phyloP scores from a whole-genome alignment of 2,329 filamentous ascomycete species.

The Trichoderma aggressivum region DNA sequence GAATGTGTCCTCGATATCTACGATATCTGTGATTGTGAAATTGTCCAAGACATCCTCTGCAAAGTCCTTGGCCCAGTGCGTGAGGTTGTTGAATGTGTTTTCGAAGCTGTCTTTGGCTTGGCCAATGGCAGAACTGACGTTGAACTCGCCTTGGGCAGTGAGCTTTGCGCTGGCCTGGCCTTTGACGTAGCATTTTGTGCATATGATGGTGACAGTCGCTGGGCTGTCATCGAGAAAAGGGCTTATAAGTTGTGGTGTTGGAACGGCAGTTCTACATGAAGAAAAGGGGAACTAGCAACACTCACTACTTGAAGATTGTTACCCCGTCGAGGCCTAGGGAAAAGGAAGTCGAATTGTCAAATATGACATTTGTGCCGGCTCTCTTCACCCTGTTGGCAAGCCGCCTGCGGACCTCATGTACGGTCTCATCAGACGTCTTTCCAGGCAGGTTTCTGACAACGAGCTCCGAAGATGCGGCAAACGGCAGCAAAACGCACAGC shows the following conservation, averaged over 20 bases:
- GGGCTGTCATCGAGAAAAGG: background rate
- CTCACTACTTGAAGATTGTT: constrained; percentile 21
- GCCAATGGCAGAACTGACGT: constrained; percentile 31
- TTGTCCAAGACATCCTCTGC: constrained; percentile 26
- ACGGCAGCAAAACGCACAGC: background rate
- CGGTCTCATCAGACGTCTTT: constrained; percentile 13
- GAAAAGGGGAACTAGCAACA: background rate
- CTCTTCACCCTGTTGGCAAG: constrained; percentile 12
- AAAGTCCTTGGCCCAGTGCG: constrained; percentile 29
- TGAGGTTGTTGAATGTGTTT: constrained; percentile 35
- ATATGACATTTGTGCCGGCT: constrained; percentile 15
- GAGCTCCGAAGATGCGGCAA: constrained; percentile 12
- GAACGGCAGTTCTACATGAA: background rate
- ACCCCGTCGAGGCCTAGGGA: background rate
- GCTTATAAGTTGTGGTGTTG: background rate
- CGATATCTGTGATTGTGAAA: background rate
- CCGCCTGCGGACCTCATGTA: constrained; percentile 18
- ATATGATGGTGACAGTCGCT: constrained; percentile 21
- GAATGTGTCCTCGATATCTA: constrained; percentile 27
- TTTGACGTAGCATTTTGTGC: constrained; percentile 46
- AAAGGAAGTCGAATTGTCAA: constrained; percentile 19
- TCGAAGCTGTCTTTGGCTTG: constrained; percentile 31
- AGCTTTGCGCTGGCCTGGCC: constrained; percentile 43
- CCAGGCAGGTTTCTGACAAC: constrained; percentile 18
- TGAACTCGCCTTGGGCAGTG: constrained; percentile 40